These are phyloP conservation scores for Medicago ruthenica DNA, from an alignment of 306 rosid genomes.

Conservation along the genomic window DNA sequence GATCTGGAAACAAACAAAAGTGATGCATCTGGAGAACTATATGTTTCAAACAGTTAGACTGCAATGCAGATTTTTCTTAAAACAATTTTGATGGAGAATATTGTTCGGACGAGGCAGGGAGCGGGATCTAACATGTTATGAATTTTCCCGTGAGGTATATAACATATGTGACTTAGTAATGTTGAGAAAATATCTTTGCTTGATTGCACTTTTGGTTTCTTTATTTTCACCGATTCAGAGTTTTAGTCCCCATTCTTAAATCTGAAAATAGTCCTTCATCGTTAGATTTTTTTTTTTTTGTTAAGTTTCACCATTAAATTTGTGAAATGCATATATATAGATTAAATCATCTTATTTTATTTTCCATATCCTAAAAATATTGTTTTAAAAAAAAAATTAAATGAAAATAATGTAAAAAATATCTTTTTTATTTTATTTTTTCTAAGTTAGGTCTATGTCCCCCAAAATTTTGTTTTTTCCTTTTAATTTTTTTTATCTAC, in stretches of 20 bases:
- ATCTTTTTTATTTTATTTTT: background rate
- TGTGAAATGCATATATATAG: background rate
- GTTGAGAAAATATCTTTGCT: slow-evolving; percentile 37
- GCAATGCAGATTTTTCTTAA: slow-evolving; percentile 44
- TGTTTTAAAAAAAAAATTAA: background rate
- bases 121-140: slow-evolving; percentile 47
- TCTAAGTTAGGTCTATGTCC: background rate
- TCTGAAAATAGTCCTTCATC: background rate
- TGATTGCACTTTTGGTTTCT: background rate
- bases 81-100: slow-evolving; percentile 46
- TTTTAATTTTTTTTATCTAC: background rate
- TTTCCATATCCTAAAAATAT: background rate
- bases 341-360: background rate
- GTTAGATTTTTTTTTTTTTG: background rate
- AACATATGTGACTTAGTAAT: slow-evolving; percentile 46
- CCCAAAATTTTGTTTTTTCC: background rate
- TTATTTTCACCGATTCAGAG: background rate
- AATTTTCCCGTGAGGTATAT: slow-evolving; percentile 50
- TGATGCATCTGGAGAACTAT: slow-evolving; percentile 40
- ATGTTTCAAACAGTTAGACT: slow-evolving; percentile 40
- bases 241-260: background rate
- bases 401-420: background rate
- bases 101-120: slow-evolving; percentile 37
- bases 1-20: slow-evolving; percentile 45
- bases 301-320: background rate